Evolutionary conservation across 208 protist species (phyloP), one percentile per base, ranked within the genome.

Genomic region (Leishmania turanica): DNA sequence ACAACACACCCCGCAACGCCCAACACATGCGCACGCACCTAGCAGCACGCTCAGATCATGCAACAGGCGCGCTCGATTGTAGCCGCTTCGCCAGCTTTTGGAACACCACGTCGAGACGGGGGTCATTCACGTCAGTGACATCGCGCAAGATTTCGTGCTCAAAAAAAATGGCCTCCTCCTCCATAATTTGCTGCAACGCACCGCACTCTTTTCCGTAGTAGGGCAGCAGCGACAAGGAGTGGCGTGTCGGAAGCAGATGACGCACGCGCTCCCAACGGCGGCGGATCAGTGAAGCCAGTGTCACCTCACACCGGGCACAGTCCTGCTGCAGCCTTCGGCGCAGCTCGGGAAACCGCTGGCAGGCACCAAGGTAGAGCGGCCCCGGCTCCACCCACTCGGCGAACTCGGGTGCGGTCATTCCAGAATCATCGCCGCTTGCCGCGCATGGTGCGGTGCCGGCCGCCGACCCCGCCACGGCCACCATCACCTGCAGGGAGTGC

Each of bases 401-500:
- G 62, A 83, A 90, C 21, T 70, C 53, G 17, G 80, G 87, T n/a
- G 9, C 9, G 8, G 58, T 0, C 5, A 8, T 34, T 19, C 31
- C 34, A 53, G 37, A 68, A 70, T 31, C 24, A 3, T 53, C 76
- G 0, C 15, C 45, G 62, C 70, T 31, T 21, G 47, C 6, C 13
- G 49, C 9, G 17, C 15, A 1, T 1, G 45, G 31, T 15, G 11
- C 7, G 7, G 5, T 9, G 13, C 3, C 5, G 4, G n/a, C 56
- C 64, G 74, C 54, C 11, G 54, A 70, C 6, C 77, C 78, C 0
- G 93, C 89, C 7, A 95, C 85, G 2, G 89, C 91, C 8, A 97
- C 90, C 86, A 94, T 88, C 42, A 91, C 94, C 83, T 96, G 91
- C 71, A 97, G 72, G 42, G 91, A 92, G 79, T 95, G 91, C 60